Evolutionary conservation across 805 yeast genomes (phyloP).

Genomic region (Pichia thaimueangensis): DNA sequence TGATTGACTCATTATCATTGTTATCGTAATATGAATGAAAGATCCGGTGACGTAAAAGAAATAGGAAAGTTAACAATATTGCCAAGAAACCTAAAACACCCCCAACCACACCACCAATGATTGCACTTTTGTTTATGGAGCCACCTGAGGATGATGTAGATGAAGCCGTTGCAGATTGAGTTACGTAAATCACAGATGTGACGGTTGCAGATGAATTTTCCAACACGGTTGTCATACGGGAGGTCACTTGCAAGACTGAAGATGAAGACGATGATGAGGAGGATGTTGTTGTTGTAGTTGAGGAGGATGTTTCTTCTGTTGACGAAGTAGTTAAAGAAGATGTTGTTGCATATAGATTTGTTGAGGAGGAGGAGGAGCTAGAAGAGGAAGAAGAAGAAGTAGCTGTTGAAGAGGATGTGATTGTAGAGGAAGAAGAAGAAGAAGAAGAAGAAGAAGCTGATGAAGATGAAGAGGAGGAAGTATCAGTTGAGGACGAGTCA

Average conservation of each 20-base stretch:
- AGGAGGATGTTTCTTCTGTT: neutral
- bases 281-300: conserved; percentile 10
- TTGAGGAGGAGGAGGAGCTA: conserved; percentile 4
- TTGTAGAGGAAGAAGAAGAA: conserved; percentile 9
- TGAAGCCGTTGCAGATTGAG: conserved; percentile 21
- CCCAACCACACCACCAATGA: conserved; percentile 34
- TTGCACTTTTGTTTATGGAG: conserved; percentile 26
- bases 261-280: neutral
- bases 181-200: conserved; percentile 25
- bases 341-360: neutral
- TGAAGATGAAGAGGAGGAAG: conserved; percentile 6
- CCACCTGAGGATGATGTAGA: conserved; percentile 22
- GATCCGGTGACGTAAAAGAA: conserved; percentile 31
- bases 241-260: conserved; percentile 1
- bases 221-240: conserved; percentile 15
- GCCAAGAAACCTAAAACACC: conserved; percentile 28
- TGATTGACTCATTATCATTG: conserved; percentile 33
- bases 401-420: conserved; percentile 1
- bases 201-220: conserved; percentile 20
- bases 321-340: conserved; percentile 3
- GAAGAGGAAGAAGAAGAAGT: conserved; percentile 3
- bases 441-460: conserved; percentile 11
- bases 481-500: conserved; percentile 23
- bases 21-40: too few relatives aligned
- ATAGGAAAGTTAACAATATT: conserved; percentile 24